These are phyloP conservation scores for Dovyalis caffra DNA, from an alignment of 345 rosid genomes.

Conservation along the genomic window DNA sequence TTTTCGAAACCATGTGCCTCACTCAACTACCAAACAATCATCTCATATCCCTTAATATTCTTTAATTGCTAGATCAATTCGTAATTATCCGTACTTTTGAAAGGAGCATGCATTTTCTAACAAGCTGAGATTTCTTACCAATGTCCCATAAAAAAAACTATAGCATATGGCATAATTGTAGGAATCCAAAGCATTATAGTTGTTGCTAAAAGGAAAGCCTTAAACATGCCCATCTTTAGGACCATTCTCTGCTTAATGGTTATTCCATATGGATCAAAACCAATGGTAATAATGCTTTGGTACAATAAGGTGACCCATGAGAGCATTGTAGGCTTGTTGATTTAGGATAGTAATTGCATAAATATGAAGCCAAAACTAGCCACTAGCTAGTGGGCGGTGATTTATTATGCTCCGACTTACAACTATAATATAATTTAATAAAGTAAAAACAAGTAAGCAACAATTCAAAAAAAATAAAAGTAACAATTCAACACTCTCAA, in stretches of 20 bases:
- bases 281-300: not conserved
- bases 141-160: constrained; percentile 13
- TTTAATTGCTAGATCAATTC: constrained; percentile 25
- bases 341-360: not conserved
- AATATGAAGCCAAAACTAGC: not conserved
- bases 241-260: not conserved
- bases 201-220: constrained; percentile 33
- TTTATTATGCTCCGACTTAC: too few relatives aligned
- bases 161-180: constrained; percentile 16
- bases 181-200: constrained; percentile 43
- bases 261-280: not conserved
- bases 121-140: constrained; percentile 11
- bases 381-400: too few relatives aligned
- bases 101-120: constrained; percentile 13
- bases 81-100: constrained; percentile 26
- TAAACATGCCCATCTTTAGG: constrained; percentile 26
- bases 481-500: too few relatives aligned
- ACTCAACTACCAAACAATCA: not conserved
- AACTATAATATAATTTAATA: too few relatives aligned
- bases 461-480: too few relatives aligned
- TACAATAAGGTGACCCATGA: not conserved
- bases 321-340: not conserved
- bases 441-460: too few relatives aligned
- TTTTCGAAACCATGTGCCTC: constrained; percentile 41
- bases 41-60: constrained; percentile 5